Evolutionary conservation across 768 basidiomycete species (phyloP), one percentile per base, ranked within the genome.

Genomic region (Agrocybe chaxingu): DNA sequence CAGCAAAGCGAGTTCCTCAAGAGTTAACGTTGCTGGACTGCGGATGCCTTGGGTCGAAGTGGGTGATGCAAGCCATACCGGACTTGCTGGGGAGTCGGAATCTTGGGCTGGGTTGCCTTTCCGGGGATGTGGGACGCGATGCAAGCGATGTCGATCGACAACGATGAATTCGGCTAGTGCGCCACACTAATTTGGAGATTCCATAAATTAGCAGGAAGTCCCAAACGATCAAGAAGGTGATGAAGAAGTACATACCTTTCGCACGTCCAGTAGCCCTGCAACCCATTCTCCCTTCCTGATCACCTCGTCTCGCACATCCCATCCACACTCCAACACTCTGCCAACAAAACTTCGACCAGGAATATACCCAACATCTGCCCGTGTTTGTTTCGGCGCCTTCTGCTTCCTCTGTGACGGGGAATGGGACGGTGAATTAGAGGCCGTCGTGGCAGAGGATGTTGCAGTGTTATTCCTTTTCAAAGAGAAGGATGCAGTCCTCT

Each of bases 281-380:
- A 95, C 88, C 86, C 93, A 91, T 58, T 97, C 94, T 4, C 91
- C 90, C 57, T 82, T 82, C 62, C 76, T 77, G 19, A 82, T 70
- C 16, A 76, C 70, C n/a, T 83, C 80, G 45, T 82, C 84, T 42
- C 73, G 74, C 10, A 91, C 87, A 35, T 89, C 88, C 78, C 84
- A 88, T 3, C 94, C 94, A 52, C 81, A 84, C 60, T 91, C 90
- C 43, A 95, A 64, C 37, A 87, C 86, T 36, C 89, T 72, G 4
- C 94, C 94, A 7, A 92, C 85, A 63, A 97, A 89, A 54, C 88
- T 88, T 40, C 93, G 75, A 0, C 92, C 94, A 16, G 94, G 93
- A 3, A 95, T 82, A 69, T 85, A 92, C 4, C 90, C 90, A 7
- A 81, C 80, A n/a, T 72, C 70, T 3, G 73, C 51, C 3, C 49